Base-by-base conservation (phyloP, 2,329 filamentous ascomycete genomes). In the Epichloe sylvatica region DNA sequence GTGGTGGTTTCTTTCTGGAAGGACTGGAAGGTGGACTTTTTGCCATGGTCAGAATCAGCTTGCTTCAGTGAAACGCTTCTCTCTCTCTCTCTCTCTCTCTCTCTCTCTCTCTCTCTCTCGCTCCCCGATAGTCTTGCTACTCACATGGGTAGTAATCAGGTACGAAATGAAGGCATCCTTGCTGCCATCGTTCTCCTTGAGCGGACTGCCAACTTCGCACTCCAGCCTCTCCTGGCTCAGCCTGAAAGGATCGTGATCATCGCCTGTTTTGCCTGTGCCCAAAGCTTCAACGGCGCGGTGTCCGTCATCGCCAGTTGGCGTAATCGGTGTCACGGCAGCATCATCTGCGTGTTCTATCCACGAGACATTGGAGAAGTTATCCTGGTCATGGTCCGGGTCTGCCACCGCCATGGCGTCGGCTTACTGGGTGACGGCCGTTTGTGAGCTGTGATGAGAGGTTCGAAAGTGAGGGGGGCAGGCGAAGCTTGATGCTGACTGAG, bases 131-230 rank as follows among this genome's bases (percentile, higher is more conserved):
- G 35, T 30, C 41, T 19, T n/a, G 25, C 17, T 3, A 46, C 66
- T 33, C 72, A 94, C 90, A 68, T 90, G 76, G 48, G 92, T 96
- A 42, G 86, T 92, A 56, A 98, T 86, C 46, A 94, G 75, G 65
- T 98, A 98, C 11, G 92, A 97, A 51, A 97, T 84, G 70, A 94
- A 98, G 49, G 88, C 85, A 68, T 96, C 92, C 67, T 96, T 96
- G 52, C 90, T 94, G 45, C 92, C 91, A 61, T 96, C 88, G 61
- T 91, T 92, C 72, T 97, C 92, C 69, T 96, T 97, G 67, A 91
- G 78, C 19, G 92, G 89, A 51, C 83, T 78, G 49, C 81, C 80
- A 17, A 98, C 91, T 17, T 73, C 80, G 64, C 90, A 96, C 62
- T 94, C 85, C 41, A 98, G 76, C 50, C 79, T 76, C 56, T 94